These are phyloP conservation scores for Fusarium sp. DNA, from an alignment of 2,329 filamentous ascomycete species.

Conservation along the genomic window DNA sequence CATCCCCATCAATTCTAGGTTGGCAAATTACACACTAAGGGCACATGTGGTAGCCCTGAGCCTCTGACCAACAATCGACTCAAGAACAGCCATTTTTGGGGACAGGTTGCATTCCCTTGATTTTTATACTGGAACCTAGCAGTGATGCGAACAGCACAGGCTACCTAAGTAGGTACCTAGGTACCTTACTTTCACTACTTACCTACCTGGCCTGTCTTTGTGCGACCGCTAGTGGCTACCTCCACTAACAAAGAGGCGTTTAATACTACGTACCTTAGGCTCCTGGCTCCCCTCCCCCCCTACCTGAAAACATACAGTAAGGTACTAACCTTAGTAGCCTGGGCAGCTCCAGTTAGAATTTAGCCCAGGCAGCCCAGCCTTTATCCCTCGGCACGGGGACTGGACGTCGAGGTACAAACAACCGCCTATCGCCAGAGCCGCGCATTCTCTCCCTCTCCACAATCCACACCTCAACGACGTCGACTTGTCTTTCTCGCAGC, in stretches of 20 bases:
- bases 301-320: slow-evolving; percentile 9
- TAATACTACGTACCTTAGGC: background rate
- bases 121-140: slow-evolving; percentile 28
- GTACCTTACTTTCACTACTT: slow-evolving; percentile 9
- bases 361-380: slow-evolving; percentile 15
- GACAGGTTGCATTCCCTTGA: slow-evolving; percentile 43
- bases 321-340: too few species aligned
- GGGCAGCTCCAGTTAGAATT: slow-evolving; percentile 14
- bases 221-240: slow-evolving; percentile 22
- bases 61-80: slow-evolving; percentile 23
- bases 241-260: slow-evolving; percentile 22
- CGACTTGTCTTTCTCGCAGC: slow-evolving; percentile 40
- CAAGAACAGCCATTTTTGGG: slow-evolving; percentile 32
- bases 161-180: too few species aligned
- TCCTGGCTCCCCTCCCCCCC: slow-evolving; percentile 13
- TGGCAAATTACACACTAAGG: slow-evolving; percentile 3
- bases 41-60: background rate
- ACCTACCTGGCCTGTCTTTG: slow-evolving; percentile 25
- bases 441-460: slow-evolving; percentile 48
- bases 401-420: slow-evolving; percentile 36
- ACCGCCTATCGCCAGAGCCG: slow-evolving; percentile 46
- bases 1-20: background rate
- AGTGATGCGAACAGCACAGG: slow-evolving; percentile 19
- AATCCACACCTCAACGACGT: slow-evolving; percentile 45
- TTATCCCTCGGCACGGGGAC: slow-evolving; percentile 43